Evolutionary conservation across 2,329 filamentous ascomycete species (phyloP), one percentile per base, ranked within the genome.

Genomic region (Hymenoscyphus fraxineus): DNA sequence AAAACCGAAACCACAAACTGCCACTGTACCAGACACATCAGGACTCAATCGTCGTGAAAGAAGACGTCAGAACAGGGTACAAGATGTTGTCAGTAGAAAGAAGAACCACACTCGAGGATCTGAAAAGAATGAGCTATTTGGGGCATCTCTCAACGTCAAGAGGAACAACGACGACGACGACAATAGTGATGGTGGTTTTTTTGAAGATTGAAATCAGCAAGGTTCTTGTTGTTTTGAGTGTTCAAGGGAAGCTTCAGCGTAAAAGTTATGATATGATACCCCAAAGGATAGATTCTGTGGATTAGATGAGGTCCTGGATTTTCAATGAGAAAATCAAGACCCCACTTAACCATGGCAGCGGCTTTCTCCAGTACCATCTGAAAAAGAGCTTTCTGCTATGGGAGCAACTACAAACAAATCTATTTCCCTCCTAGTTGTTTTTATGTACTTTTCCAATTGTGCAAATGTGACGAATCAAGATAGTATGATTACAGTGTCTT

Each of bases 181-280:
- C 63, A 83, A 82, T 16, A 85, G 80, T 61, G 83, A 82, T 27
- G 83, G 80, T 10, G 83, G 84, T 13, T 88, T 88, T 76, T 88
- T 88, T 70, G 83, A 87, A 62, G 68, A 71, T 56, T 71, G 64
- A 54, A 7, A 59, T 22, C 41, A 38, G 44, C 6, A 56, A n/a
- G 63, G 13, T 41, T 7, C 16, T 60, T 47, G 35, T 16, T 51
- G n/a, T 40, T 19, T 22, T 27, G 35, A 57, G 47, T 47, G 16
- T 41, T 56, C 44, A 54, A 54, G 19, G 47, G 19, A 54, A 54
- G 44, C 39, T 35, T 38, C n/a, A 35, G 32, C 40, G 59, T 10
- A 13, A 40, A 56, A 58, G 47, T 57, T 40, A 67, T 66, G 63
- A 68, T 69, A 69, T 64, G 66, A 57, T 68, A 62, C 62, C 62